A percentile compares a stretch with the other conserved stretches of the same genome.
Evolutionary conservation across 2,329 filamentous ascomycete species (phyloP).

Genomic region (Colletotrichum tropicale): DNA sequence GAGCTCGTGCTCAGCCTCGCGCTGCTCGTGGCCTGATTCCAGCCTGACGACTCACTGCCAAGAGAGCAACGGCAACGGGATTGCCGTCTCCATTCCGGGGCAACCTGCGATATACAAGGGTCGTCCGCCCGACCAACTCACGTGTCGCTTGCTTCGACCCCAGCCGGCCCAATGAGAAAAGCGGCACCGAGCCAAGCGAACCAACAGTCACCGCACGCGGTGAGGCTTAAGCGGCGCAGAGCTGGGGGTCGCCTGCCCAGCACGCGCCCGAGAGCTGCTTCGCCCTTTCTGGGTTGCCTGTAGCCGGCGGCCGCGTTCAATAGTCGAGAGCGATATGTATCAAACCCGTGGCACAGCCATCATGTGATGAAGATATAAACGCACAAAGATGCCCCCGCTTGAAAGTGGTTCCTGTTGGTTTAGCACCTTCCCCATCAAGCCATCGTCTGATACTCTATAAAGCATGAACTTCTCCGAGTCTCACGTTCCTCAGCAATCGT

Average conservation of each 20-base stretch:
- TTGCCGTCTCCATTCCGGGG: background rate
- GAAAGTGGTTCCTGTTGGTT: background rate
- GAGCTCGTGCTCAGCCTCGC: background rate
- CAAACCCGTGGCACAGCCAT: background rate
- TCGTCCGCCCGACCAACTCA: background rate
- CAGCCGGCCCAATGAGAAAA: background rate
- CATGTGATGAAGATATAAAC: background rate
- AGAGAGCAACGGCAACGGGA: background rate
- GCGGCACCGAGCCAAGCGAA: background rate
- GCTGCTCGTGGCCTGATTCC: background rate
- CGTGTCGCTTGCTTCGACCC: background rate
- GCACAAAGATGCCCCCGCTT: background rate
- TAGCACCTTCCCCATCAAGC: background rate
- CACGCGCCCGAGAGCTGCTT: background rate
- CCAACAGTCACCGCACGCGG: background rate
- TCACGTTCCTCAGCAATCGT: background rate
- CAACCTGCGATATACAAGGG: background rate
- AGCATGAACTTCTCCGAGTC: background rate
- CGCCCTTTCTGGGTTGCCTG: background rate
- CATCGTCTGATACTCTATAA: background rate
- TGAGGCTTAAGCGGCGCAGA: background rate
- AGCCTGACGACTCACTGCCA: background rate
- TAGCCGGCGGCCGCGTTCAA: background rate
- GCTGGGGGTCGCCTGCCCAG: background rate
- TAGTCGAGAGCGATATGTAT: background rate